phyloP scores from a whole-genome alignment of 768 basidiomycete genomes.

The Podaxis rugospora region DNA sequence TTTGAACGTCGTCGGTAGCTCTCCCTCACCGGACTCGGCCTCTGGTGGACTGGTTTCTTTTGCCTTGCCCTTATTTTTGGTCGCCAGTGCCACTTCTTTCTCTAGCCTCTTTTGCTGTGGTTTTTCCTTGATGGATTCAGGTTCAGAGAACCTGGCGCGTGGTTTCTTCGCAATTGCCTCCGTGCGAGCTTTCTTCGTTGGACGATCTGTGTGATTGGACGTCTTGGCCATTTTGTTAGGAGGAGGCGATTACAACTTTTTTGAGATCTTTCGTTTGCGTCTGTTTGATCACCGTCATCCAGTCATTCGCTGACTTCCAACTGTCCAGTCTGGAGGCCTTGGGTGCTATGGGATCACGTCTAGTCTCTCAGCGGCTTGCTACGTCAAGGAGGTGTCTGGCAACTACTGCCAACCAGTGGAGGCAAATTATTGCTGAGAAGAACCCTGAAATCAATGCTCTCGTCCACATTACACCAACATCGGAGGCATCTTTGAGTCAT shows the following conservation, averaged over 20 bases:
- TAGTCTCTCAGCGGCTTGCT: neutral
- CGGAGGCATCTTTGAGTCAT: neutral
- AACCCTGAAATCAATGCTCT: slow-evolving; percentile 55
- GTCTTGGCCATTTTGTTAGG: slow-evolving; percentile 3
- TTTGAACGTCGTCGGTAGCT: slow-evolving; percentile 66
- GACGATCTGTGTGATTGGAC: neutral
- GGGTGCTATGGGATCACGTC: neutral
- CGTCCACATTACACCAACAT: slow-evolving; percentile 27
- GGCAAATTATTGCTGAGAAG: slow-evolving; percentile 26
- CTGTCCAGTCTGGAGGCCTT: neutral
- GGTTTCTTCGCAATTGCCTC: slow-evolving; percentile 5
- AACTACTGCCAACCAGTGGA: slow-evolving; percentile 18
- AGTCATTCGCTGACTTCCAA: neutral
- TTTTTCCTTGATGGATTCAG: slow-evolving; percentile 9
- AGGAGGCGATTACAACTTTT: neutral
- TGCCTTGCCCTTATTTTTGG: slow-evolving; percentile 20
- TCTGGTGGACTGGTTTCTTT: slow-evolving; percentile 20
- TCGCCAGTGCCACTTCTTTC: neutral
- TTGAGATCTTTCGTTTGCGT: slow-evolving; percentile 6
- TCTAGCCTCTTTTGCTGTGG: neutral
- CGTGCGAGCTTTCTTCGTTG: slow-evolving; percentile 2
- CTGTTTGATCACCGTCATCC: slow-evolving; percentile 6
- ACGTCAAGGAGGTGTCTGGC: neutral
- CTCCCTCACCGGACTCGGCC: slow-evolving; percentile 14
- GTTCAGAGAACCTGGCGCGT: slow-evolving; percentile 9